Base-by-base conservation (phyloP, 352 stramenopile genomes). In the Phytophthora tentaculata region DNA sequence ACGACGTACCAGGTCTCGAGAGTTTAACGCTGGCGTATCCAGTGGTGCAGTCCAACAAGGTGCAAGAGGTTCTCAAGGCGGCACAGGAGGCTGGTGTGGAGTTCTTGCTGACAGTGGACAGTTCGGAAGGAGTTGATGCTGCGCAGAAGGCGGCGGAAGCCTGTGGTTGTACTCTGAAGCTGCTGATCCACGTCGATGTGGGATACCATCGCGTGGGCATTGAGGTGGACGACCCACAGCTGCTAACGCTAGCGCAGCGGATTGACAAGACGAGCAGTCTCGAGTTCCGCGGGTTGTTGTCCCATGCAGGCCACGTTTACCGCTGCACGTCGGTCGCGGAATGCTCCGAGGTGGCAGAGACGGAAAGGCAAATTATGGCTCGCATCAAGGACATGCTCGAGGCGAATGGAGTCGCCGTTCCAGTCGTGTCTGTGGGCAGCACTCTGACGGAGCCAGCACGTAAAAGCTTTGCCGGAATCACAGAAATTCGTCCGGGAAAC, bases 171-270 rank as follows among this genome's bases (percentile, higher is more conserved):
- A 62, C 37, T 3, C 57, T 88, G 20, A 80, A 80, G n/a, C 69
- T 91, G 39, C 72, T 94, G 56, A 65, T 94, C 44, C 83, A 94
- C 45, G 82, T 94, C 22, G 85, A 91, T 43, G 81, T 91, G 0
- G 85, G 85, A 29, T 94, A 94, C 51, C 83, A 93, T 64, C 85
- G 85, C 22, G 85, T 91, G 24, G 85, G 83, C 2, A 61, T 93
- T 19, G 85, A 91, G 45, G 76, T 89, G 48, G 55, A 73, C 28
- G 81, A 91, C 26, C 74, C 80, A 12, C 70, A 67, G 10, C 69
- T 93, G 37, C 67, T 84, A 6, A 65, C 78, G 59, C 74, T 91
- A 39, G 83, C 81, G 7, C 56, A 76, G 53, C 71, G 79, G 28
- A 86, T 93, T 56, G 72, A 81, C 54, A 69, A 77, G 45, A 83